These are phyloP conservation scores for Scortechinia acanthostroma DNA, from an alignment of 2,329 filamentous ascomycete species.

Conservation along the genomic window DNA sequence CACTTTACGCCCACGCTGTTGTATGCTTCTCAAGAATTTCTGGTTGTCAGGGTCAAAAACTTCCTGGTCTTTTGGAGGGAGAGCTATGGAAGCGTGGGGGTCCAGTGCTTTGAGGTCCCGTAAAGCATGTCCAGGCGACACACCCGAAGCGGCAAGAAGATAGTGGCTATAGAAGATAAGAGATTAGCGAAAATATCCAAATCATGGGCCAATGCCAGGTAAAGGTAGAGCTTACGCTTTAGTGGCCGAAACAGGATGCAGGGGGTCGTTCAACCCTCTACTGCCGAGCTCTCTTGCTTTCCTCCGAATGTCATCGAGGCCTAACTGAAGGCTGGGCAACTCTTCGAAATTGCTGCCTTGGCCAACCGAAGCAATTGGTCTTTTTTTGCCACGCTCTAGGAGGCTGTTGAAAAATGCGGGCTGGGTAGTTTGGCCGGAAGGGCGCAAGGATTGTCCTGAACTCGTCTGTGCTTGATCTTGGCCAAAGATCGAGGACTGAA, in stretches of 20 bases:
- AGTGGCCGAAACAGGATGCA: background rate
- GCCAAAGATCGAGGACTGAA: background rate
- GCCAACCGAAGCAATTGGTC: slow-evolving; percentile 38
- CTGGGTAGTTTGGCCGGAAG: background rate
- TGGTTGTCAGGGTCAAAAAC: slow-evolving; percentile 30
- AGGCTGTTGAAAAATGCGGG: slow-evolving; percentile 3
- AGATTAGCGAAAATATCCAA: background rate
- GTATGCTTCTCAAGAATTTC: slow-evolving; percentile 44
- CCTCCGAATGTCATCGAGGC: slow-evolving; percentile 55
- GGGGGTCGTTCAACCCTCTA: slow-evolving; percentile 27
- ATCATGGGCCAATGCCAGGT: background rate
- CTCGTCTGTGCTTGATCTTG: background rate
- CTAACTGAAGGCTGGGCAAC: slow-evolving; percentile 52
- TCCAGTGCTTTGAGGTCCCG: slow-evolving; percentile 48
- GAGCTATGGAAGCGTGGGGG: slow-evolving; percentile 22
- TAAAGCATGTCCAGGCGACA: slow-evolving; percentile 50
- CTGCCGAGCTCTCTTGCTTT: slow-evolving; percentile 55
- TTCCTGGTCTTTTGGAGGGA: slow-evolving; percentile 10
- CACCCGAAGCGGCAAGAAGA: slow-evolving; percentile 57
- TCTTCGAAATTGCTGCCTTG: slow-evolving; percentile 30
- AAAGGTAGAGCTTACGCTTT: slow-evolving; percentile 43
- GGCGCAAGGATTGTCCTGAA: background rate
- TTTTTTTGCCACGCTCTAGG: slow-evolving; percentile 9
- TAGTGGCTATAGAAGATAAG: slow-evolving; percentile 36
- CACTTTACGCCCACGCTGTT: slow-evolving; percentile 47